Percentiles rank a stretch among this genome's conserved stretches.
Conservation (phyloP, 495 filamentous ascomycete species). For the Cairneyella variabilis region DNA sequence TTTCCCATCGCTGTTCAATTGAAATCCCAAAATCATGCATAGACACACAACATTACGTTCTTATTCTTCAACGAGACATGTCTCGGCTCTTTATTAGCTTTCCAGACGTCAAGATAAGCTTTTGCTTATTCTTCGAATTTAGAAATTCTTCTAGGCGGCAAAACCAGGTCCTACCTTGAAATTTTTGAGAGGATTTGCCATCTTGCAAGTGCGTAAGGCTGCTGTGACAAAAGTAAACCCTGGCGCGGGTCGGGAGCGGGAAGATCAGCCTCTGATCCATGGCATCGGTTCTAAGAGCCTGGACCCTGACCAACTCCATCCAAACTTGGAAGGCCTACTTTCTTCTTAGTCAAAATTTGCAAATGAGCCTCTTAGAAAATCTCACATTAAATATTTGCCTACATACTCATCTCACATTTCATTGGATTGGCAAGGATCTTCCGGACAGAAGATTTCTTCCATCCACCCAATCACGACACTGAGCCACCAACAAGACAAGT, state of each 20-base stretch:
- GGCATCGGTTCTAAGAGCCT: neutral
- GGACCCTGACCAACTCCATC: neutral
- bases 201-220: neutral
- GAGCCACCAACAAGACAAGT: neutral
- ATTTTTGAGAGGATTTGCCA: neutral
- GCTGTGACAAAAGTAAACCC: conserved; percentile 1
- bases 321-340: neutral
- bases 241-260: neutral
- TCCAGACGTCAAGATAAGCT: neutral
- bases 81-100: neutral
- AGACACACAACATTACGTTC: no score
- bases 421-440: no score
- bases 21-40: no score
- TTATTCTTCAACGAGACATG: no score
- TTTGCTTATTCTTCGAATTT: neutral
- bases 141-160: neutral
- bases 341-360: neutral
- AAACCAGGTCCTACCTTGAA: neutral
- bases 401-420: no score
- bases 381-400: no score
- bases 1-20: no score
- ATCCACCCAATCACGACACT: no score
- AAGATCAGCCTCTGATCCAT: neutral
- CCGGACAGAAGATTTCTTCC: no score
- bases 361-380: no score